These are phyloP conservation scores for Microsporum audouinii DNA, from an alignment of 2,329 filamentous ascomycete genomes.

Conservation along the genomic window DNA sequence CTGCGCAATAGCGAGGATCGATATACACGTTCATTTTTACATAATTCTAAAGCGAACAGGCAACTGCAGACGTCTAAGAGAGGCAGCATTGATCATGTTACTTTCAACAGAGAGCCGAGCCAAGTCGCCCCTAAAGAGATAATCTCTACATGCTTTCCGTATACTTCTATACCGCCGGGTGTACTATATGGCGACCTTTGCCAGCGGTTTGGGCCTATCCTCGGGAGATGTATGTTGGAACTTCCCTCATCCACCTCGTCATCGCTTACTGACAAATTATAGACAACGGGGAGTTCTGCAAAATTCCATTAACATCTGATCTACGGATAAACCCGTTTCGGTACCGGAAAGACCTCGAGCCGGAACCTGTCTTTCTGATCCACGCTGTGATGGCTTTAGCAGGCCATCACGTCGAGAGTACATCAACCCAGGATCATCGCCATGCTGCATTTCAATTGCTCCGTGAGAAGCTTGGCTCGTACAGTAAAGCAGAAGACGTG, in stretches of 20 bases:
- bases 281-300: neutral
- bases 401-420: neutral
- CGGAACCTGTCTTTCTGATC: neutral
- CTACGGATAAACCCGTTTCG: neutral
- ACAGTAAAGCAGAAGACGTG: neutral
- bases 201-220: neutral
- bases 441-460: neutral
- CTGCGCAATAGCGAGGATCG: neutral
- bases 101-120: neutral
- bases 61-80: neutral
- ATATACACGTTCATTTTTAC: neutral
- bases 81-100: neutral
- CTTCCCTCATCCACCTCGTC: neutral
- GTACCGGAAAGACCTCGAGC: neutral
- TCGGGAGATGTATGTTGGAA: neutral
- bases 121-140: neutral
- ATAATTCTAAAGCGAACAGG: neutral
- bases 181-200: neutral
- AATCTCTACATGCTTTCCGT: neutral
- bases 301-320: neutral
- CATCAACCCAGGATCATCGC: neutral
- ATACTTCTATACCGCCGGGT: neutral
- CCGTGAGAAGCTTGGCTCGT: neutral
- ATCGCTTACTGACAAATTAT: neutral
- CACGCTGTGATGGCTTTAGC: neutral